These are phyloP conservation scores for Dimocarpus longan DNA, from an alignment of 345 rosid genomes.

Conservation along the genomic window DNA sequence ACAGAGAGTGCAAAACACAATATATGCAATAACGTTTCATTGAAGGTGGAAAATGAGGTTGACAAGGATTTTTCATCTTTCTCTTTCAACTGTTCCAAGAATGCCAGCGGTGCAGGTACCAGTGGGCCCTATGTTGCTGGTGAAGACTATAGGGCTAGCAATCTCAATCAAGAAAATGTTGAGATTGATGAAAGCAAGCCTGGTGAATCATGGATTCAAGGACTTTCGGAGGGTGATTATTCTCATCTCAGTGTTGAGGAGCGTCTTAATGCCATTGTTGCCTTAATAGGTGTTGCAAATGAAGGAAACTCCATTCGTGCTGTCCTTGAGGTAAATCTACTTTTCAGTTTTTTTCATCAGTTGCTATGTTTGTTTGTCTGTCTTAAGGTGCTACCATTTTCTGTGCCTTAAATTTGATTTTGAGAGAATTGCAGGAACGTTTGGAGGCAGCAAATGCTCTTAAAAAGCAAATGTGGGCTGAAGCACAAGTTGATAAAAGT, in stretches of 20 bases:
- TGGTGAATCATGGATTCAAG: constrained; percentile 90
- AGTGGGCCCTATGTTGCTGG: constrained; percentile 38
- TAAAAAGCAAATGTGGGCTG: constrained; percentile 99
- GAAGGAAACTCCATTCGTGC: constrained; percentile 94
- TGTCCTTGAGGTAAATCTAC: constrained; percentile 75
- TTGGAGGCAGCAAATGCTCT: constrained; percentile 96
- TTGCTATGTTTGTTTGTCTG: constrained; percentile 19
- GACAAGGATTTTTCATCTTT: constrained; percentile 46
- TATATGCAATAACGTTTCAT: constrained; percentile 34
- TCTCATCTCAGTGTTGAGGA: constrained; percentile 94
- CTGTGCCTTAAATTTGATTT: constrained; percentile 22
- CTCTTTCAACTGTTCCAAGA: constrained; percentile 45
- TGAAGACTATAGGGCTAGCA: constrained; percentile 38
- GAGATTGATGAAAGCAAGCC: constrained; percentile 80
- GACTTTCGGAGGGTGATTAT: constrained; percentile 95
- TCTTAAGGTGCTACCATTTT: constrained; percentile 14
- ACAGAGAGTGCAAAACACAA: constrained; percentile 49
- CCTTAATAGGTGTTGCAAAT: constrained; percentile 80
- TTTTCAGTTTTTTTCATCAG: constrained; percentile 14
- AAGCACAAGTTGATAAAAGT: constrained; percentile 90
- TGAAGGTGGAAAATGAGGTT: constrained; percentile 39
- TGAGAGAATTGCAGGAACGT: constrained; percentile 68
- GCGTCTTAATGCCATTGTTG: constrained; percentile 86
- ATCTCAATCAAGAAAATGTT: constrained; percentile 46
- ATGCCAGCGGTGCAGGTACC: constrained; percentile 33